A percentile compares a stretch with the other conserved stretches of the same genome.
Conservation (phyloP, 2,329 filamentous ascomycete species). For the Talaromyces sp. region DNA sequence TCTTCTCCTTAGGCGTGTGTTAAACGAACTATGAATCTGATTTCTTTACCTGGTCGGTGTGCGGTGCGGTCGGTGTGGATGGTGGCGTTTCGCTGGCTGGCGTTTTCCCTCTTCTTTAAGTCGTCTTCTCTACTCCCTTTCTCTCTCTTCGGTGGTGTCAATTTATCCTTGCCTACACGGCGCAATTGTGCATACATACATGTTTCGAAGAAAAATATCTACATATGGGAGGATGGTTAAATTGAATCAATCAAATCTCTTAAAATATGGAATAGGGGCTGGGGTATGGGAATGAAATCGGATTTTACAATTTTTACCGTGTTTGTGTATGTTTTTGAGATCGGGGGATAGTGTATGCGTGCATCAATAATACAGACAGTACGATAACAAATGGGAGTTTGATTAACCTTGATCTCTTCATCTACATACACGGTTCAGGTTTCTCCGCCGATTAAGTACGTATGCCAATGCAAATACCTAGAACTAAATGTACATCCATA, state of each 20-base stretch:
- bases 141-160: neutral
- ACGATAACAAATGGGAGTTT: neutral
- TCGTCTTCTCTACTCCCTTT: neutral
- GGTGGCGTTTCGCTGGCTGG: neutral
- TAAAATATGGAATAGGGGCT: neutral
- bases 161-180: neutral
- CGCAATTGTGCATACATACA: neutral
- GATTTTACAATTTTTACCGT: neutral
- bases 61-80: no score
- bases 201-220: neutral
- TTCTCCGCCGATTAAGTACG: no score
- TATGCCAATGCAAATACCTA: no score
- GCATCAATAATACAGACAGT: neutral
- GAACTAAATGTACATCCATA: no score
- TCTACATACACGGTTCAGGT: no score
- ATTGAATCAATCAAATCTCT: neutral
- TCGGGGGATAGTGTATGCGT: no score
- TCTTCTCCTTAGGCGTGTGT: slow-evolving; percentile 8
- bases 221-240: slow-evolving; percentile 10
- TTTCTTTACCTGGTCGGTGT: neutral
- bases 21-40: neutral
- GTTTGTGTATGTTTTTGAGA: no score
- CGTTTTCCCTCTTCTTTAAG: slow-evolving; percentile 19
- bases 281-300: neutral
- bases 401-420: no score